A percentile compares a stretch with the other conserved stretches of the same genome.
Conservation (phyloP, 108 stramenopile species). For the Cyclotella kingstonii region DNA sequence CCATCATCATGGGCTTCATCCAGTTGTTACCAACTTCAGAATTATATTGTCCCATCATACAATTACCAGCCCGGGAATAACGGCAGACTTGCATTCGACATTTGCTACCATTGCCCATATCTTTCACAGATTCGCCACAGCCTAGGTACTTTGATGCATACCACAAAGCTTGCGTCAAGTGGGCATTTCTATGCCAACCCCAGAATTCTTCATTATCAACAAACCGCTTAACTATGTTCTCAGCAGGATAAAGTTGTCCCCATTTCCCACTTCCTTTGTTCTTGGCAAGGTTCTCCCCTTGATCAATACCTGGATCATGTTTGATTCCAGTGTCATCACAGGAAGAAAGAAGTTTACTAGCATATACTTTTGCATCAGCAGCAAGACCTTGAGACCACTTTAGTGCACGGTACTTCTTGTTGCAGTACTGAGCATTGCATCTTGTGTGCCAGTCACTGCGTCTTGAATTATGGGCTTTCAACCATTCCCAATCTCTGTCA, state of each 20-base stretch:
- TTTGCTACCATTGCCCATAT: conserved; percentile 3
- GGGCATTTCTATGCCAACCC: conserved; percentile 20
- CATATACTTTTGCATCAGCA: conserved; percentile 14
- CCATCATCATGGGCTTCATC: conserved; percentile 31
- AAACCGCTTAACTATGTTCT: conserved; percentile 18
- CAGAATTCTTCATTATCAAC: conserved; percentile 25
- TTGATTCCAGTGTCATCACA: conserved; percentile 11
- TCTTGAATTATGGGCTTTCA: conserved; percentile 12
- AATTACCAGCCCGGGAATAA: conserved; percentile 19
- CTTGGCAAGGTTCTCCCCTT: conserved; percentile 33
- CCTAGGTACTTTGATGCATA: conserved; percentile 20
- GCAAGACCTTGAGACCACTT: conserved; percentile 11
- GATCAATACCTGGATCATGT: conserved; percentile 5
- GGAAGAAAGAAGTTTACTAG: background rate
- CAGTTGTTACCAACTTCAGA: conserved; percentile 2
- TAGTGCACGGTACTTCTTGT: conserved; percentile 10
- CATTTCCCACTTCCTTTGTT: conserved; percentile 6
- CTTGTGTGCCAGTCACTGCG: conserved; percentile 22
- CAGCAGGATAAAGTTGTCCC: conserved; percentile 9
- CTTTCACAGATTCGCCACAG: too few species aligned
- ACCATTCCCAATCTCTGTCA: conserved; percentile 8
- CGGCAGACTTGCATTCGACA: conserved; percentile 25
- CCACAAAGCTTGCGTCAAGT: conserved; percentile 23
- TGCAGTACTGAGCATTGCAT: conserved; percentile 8
- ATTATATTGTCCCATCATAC: conserved; percentile 14